Percentiles rank a stretch among this genome's conserved stretches.
phyloP scores from a whole-genome alignment of 2,329 filamentous ascomycete species.

The Alternaria conjuncta region DNA sequence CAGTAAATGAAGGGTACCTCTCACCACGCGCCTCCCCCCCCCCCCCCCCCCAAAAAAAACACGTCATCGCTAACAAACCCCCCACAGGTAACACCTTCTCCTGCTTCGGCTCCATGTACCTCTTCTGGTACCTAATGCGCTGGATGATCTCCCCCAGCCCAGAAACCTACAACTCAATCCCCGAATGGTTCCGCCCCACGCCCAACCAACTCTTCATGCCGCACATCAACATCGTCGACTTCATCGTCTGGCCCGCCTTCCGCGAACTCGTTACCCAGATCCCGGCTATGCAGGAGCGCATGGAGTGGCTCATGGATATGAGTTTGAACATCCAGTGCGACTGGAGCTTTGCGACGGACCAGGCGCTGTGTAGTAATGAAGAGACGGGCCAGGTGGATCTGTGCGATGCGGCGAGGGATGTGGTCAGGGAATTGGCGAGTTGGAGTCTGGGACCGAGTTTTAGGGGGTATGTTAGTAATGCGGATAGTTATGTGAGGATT shows the following conservation, averaged over 20 bases:
- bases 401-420: constrained; percentile 20
- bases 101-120: constrained; percentile 32
- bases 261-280: constrained; percentile 32
- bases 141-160: constrained; percentile 35
- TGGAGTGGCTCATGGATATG: constrained; percentile 36
- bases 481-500: constrained; percentile 32
- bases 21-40: no score
- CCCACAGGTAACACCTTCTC: constrained; percentile 28
- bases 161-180: constrained; percentile 30
- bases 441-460: constrained; percentile 34
- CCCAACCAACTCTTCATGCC: constrained; percentile 37
- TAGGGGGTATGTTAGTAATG: constrained; percentile 30
- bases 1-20: no score
- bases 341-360: constrained; percentile 19
- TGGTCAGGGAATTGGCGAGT: constrained; percentile 19
- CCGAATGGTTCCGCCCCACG: constrained; percentile 34
- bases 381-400: constrained; percentile 24
- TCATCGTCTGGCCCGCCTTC: constrained; percentile 32
- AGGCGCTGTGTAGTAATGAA: constrained; percentile 14
- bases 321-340: constrained; percentile 23
- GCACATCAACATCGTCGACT: constrained; percentile 31
- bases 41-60: background rate
- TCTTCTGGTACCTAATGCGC: constrained; percentile 31
- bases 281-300: constrained; percentile 32
- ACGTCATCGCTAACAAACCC: background rate